Evolutionary conservation across 306 rosid species (phyloP).

Genomic region (Quercus gilva): DNA sequence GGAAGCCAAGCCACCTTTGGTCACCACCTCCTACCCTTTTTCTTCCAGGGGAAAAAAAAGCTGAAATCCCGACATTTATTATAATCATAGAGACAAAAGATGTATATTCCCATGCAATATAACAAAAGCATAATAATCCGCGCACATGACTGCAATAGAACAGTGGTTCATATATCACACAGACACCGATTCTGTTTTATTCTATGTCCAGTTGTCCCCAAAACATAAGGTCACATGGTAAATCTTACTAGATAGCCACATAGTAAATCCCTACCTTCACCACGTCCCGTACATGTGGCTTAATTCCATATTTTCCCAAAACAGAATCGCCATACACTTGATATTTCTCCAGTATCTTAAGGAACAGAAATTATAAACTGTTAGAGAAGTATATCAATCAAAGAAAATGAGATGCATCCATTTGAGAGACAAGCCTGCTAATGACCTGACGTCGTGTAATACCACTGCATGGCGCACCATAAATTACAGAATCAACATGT

Average conservation of each 20-base stretch:
- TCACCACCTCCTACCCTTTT: too few relatives aligned
- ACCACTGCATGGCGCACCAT: constrained; percentile 72
- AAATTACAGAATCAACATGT: constrained; percentile 73
- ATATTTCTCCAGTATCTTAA: constrained; percentile 74
- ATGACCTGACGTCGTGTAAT: constrained; percentile 88
- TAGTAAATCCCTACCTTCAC: constrained; percentile 54
- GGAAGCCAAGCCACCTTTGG: too few relatives aligned
- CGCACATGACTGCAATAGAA: neutral
- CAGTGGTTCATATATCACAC: neutral
- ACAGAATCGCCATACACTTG: constrained; percentile 86
- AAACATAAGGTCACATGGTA: neutral
- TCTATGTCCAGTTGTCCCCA: neutral
- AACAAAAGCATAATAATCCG: neutral
- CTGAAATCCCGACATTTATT: neutral
- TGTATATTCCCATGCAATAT: neutral
- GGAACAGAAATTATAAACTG: neutral
- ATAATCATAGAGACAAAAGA: neutral
- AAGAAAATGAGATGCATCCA: constrained; percentile 24
- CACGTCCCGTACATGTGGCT: constrained; percentile 76
- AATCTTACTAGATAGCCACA: neutral
- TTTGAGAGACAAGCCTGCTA: constrained; percentile 34
- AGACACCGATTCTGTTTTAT: neutral
- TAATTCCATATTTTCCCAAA: constrained; percentile 62
- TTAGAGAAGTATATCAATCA: constrained; percentile 1
- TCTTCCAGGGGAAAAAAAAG: neutral